phyloP scores from a whole-genome alignment of 208 protist species.

The Tritrichomonas foetus region DNA sequence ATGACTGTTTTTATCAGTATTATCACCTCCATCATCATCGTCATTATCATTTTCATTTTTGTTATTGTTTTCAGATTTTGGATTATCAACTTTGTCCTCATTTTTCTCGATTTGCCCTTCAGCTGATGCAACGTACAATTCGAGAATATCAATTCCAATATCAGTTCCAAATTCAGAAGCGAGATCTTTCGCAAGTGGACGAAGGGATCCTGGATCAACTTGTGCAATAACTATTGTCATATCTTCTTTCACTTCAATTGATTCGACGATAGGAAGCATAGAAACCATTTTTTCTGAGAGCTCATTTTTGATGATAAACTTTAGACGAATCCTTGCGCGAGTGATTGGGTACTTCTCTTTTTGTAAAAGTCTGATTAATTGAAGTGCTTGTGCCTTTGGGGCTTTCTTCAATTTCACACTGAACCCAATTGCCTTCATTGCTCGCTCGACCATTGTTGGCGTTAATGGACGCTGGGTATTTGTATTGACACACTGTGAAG shows the following conservation, averaged over 20 bases:
- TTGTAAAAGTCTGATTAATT: not conserved
- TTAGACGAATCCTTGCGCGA: not conserved
- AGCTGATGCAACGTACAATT: conserved; percentile 12
- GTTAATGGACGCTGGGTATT: conserved; percentile 27
- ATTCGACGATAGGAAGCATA: conserved; percentile 36
- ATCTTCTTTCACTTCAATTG: conserved; percentile 4
- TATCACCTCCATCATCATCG: not conserved
- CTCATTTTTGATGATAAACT: not conserved
- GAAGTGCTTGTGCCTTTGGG: not conserved
- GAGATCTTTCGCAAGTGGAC: not conserved
- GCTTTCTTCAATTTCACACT: not conserved
- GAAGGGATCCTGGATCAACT: not conserved
- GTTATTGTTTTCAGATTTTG: not conserved
- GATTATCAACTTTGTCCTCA: not conserved
- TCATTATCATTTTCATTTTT: not conserved
- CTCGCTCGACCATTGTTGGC: not conserved
- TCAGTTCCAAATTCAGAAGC: not conserved
- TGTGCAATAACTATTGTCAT: conserved; percentile 20
- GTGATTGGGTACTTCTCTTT: not conserved
- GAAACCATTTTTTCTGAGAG: conserved; percentile 4
- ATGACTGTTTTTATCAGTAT: too few relatives aligned
- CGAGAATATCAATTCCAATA: not conserved
- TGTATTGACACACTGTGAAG: conserved; percentile 27
- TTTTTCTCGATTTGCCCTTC: not conserved
- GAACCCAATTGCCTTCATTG: not conserved